These are phyloP conservation scores for Aureococcus anophagefferens DNA, from an alignment of 108 stramenopile genomes.

Conservation along the genomic window DNA sequence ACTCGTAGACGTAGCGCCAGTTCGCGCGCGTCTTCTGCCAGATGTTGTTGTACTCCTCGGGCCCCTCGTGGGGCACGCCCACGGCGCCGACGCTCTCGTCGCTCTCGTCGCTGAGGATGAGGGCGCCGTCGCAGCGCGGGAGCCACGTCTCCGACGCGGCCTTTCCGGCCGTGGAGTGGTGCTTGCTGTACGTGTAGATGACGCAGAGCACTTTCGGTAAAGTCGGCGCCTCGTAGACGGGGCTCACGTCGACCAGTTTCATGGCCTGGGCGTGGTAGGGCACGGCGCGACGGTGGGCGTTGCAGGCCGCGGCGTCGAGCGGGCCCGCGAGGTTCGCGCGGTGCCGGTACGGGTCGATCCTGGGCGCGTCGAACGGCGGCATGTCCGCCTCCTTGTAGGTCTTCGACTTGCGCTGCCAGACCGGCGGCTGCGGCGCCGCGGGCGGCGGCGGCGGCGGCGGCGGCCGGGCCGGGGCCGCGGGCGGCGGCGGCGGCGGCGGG, in stretches of 20 bases:
- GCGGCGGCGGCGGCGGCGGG: too few species aligned
- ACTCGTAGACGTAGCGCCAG: slow-evolving; percentile 25
- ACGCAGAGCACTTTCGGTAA: not conserved
- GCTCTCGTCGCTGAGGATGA: slow-evolving; percentile 19
- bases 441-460: too few species aligned
- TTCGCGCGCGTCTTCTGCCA: slow-evolving; percentile 55
- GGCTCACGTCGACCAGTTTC: not conserved
- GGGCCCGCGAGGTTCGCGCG: too few species aligned
- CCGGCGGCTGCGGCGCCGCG: too few species aligned
- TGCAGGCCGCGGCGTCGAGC: not conserved
- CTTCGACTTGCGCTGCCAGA: not conserved
- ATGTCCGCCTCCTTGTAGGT: not conserved
- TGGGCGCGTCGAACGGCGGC: not conserved
- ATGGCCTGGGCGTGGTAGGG: not conserved
- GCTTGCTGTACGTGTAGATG: not conserved
- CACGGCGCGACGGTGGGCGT: not conserved
- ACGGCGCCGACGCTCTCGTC: not conserved
- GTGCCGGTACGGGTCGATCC: not conserved
- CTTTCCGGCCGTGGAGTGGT: not conserved
- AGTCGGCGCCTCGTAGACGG: too few species aligned
- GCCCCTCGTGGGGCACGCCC: slow-evolving; percentile 44
- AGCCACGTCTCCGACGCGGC: slow-evolving; percentile 24
- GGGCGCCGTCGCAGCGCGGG: slow-evolving; percentile 38
- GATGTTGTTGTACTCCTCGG: slow-evolving; percentile 60
- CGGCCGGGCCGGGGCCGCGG: too few species aligned